Conservation (phyloP, 805 yeast genomes). For the Ogataea zsoltii region DNA sequence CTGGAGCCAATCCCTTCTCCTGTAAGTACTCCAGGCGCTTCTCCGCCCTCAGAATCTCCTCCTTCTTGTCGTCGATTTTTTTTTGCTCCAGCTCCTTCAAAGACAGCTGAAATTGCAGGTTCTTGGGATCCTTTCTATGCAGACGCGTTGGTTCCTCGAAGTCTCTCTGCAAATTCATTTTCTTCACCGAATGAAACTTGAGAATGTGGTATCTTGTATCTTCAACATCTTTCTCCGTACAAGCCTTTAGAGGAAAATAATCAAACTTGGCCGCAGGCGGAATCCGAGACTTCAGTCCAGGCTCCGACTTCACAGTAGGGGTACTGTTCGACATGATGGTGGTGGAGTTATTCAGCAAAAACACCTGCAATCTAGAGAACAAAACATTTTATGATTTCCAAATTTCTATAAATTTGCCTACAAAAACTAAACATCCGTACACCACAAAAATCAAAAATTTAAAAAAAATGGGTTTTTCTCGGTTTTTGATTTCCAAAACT, state of each 20-base stretch:
- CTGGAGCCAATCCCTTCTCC: constrained; percentile 18
- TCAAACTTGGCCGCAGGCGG: constrained; percentile 30
- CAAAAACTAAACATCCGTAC: constrained; percentile 12
- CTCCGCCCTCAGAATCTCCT: constrained; percentile 41
- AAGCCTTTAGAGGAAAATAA: constrained; percentile 66
- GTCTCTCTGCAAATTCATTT: constrained; percentile 67
- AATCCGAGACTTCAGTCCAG: constrained; percentile 8
- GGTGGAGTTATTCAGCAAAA: neutral
- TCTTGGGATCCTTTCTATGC: constrained; percentile 92
- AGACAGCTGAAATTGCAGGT: constrained; percentile 82
- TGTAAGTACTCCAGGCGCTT: constrained; percentile 37
- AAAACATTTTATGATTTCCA: neutral
- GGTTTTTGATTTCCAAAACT: too few species aligned
- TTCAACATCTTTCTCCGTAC: constrained; percentile 67
- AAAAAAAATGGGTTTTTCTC: neutral
- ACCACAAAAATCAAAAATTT: constrained; percentile 4
- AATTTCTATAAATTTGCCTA: constrained; percentile 6
- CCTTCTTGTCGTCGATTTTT: constrained; percentile 48
- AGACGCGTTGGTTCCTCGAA: constrained; percentile 83
- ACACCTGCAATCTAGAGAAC: too few species aligned
- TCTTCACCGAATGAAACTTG: constrained; percentile 72
- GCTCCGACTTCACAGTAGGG: constrained; percentile 4
- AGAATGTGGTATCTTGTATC: constrained; percentile 77
- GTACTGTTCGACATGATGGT: neutral
- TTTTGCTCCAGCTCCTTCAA: constrained; percentile 72